Base-by-base conservation (phyloP, 2,329 filamentous ascomycete species). In the Epichloe gansuensis region DNA sequence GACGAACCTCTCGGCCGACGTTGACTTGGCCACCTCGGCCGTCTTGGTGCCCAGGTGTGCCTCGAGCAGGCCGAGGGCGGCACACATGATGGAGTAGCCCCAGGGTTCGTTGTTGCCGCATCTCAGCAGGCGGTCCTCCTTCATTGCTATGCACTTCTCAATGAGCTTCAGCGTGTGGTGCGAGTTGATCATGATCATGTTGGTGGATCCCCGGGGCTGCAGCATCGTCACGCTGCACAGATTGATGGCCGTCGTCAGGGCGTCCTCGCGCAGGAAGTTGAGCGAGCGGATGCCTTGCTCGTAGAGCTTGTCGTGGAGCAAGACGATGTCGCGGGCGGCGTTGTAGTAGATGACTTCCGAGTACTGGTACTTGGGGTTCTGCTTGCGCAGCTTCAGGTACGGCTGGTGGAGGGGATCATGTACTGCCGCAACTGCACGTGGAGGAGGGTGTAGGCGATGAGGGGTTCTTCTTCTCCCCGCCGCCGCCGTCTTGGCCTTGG, bases 291-390 rank as follows among this genome's bases (percentile, higher is more conserved):
- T 72, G 28, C 78, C 77, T 59, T 78, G 78, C 56, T 81, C 75
- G 54, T 76, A 76, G 35, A 82, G 72, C 58, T 77, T 78, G 62
- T 82, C 77, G 61, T 81, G 77, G 56, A 82, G 70, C n/a, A 82
- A 68, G 1, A 82, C 77, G 59, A 82, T 78, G 57, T 82, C 79
- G 37, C 79, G 72, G 1, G 79, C 78, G 0, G 78, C 77, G 52
- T 79, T 81, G 65, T 82, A 82, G 69, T 81, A 82, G 47, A 82
- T 75, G 54, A 81, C 78, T 58, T 82, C 79, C 1, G 79, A 81
- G 60, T 79, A 78, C 59, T 82, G 79, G 60, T 81, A 82, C 58
- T 79, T 79, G 52, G 78, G 78, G 63, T 81, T 79, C 55, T 73
- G 71, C 65, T 77, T 77, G 58, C 78, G 75, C 50, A 81, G 71